Evolutionary conservation across 2,329 filamentous ascomycete genomes (phyloP).

Genomic region (Xylaria sp.): DNA sequence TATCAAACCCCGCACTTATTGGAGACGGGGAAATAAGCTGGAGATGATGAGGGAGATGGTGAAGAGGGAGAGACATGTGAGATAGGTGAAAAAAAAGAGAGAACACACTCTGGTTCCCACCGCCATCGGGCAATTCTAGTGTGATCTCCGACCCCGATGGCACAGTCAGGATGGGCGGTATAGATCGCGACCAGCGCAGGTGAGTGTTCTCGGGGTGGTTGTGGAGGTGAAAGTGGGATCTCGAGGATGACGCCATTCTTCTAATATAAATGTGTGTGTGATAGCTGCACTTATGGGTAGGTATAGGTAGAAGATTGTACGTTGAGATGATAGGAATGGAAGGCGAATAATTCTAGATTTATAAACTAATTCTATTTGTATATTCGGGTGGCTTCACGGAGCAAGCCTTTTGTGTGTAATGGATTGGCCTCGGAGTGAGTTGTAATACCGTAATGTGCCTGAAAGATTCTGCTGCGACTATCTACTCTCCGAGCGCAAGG

Average conservation of each 20-base stretch:
- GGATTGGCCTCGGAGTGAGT: too few relatives aligned
- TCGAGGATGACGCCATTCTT: slow-evolving; percentile 8
- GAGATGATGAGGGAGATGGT: background rate
- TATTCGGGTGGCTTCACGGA: too few relatives aligned
- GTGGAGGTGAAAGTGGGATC: slow-evolving; percentile 15
- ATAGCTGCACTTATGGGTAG: too few relatives aligned
- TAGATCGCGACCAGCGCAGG: slow-evolving; percentile 21
- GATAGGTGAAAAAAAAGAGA: background rate
- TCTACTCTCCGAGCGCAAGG: too few relatives aligned
- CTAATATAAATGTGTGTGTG: too few relatives aligned
- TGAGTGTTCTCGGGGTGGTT: slow-evolving; percentile 10
- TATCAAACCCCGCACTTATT: background rate
- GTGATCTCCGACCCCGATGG: slow-evolving; percentile 58
- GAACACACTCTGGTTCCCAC: slow-evolving; percentile 55
- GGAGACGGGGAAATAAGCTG: background rate
- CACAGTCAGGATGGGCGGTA: slow-evolving; percentile 43
- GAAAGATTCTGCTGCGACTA: too few relatives aligned
- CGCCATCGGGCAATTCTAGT: slow-evolving; percentile 62
- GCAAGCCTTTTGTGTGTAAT: too few relatives aligned
- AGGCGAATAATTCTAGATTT: too few relatives aligned
- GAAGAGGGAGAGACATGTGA: background rate
- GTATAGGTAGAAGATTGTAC: too few relatives aligned
- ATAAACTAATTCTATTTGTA: too few relatives aligned
- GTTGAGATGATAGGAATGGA: too few relatives aligned
- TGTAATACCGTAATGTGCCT: too few relatives aligned